Conservation (phyloP, 2,329 filamentous ascomycete species). For the Lachnum nothofagi region DNA sequence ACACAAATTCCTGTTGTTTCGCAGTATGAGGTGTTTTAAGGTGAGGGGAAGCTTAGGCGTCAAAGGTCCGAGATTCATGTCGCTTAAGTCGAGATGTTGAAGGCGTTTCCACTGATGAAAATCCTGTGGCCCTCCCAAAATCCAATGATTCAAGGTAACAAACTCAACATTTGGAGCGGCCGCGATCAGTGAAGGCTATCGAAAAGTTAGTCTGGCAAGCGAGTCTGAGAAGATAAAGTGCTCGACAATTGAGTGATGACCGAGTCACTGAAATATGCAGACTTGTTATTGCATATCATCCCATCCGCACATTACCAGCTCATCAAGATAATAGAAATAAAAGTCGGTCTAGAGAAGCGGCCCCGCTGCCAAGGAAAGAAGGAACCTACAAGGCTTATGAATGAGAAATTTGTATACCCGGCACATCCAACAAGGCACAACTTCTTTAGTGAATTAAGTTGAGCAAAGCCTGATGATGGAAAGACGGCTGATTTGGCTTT, state of each 20-base stretch:
- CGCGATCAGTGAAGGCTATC: conserved; percentile 17
- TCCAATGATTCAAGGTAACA: conserved; percentile 18
- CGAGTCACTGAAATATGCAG: too few relatives aligned
- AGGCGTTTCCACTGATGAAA: conserved; percentile 18
- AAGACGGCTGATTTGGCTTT: neutral
- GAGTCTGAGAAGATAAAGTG: too few relatives aligned
- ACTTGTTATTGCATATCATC: too few relatives aligned
- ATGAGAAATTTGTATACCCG: neutral
- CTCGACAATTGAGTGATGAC: too few relatives aligned
- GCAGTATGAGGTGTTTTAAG: conserved; percentile 25
- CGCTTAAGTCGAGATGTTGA: conserved; percentile 23
- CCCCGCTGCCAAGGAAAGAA: too few relatives aligned
- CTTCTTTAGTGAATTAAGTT: conserved; percentile 15
- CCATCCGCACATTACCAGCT: too few relatives aligned
- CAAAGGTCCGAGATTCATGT: conserved; percentile 9
- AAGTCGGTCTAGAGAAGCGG: too few relatives aligned
- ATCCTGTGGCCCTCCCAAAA: conserved; percentile 7
- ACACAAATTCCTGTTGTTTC: conserved; percentile 13
- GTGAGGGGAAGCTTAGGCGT: conserved; percentile 26
- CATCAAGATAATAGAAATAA: too few relatives aligned
- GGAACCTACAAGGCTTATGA: too few relatives aligned
- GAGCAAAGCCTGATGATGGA: conserved; percentile 11
- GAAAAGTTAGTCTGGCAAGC: too few relatives aligned
- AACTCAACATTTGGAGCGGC: conserved; percentile 20
- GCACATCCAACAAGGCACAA: conserved; percentile 11